Evolutionary conservation across 805 yeast species (phyloP), one percentile per base, ranked within the genome.

Genomic region (Tetrapisispora namnaoensis): DNA sequence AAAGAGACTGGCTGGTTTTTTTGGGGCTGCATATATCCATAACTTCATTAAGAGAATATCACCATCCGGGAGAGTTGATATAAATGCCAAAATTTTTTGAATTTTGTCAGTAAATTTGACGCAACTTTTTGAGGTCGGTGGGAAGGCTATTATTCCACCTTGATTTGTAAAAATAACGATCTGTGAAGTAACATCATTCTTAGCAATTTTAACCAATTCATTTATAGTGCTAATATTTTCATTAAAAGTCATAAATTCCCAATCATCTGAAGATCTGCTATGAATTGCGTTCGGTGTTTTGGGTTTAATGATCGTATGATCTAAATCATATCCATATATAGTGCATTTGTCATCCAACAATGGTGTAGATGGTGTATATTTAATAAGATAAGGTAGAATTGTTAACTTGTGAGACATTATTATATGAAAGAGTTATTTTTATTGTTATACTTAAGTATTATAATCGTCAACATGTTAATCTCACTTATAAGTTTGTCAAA

Each of bases 161-260:
- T 91, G 99, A 61, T 91, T 91, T 0, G 96, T 79, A 62, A 91
- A 86, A 1, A 91, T 76, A 3, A 83, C 90, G 3, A 89, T 55
- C 1, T 75, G 52, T 42, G 70, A 68, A 11, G 61, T 57, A 3
- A 51, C 51, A 32, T 59, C 60, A 34, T 45, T 43, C 28, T 46
- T 27, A 4, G 49, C 48, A 10, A 61, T 44, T 18, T 53, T 45
- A 3, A 51, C 17, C 11, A 67, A 48, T 30, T 37, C 55, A 9
- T 56, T 56, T 6, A 63, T 24, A 3, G 64, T 53, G 2, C 44
- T 53, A 11, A n/a, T 35, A 34, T 46, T 3, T 47, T 47, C 28
- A 8, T 60, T 59, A n/a, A 57, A 62, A 50, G 69, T 72, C 66
- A 82, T 73, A 74, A 80, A 82, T 57, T 71, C 69, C 98, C 98